These are phyloP conservation scores for Tetrahymena malaccensis DNA, from an alignment of 73 alveolate genomes.

Conservation along the genomic window DNA sequence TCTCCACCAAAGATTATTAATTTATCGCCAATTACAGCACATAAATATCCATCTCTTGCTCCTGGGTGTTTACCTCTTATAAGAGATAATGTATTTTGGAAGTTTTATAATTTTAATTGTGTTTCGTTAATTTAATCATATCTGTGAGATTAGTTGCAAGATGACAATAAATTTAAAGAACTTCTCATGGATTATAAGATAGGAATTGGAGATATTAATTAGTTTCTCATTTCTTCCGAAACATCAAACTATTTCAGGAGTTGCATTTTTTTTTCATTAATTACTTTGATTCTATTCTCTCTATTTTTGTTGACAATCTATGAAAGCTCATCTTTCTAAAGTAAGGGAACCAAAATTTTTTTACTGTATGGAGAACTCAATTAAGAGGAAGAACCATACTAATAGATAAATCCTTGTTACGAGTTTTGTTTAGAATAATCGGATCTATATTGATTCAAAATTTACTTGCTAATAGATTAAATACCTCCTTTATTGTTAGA, in stretches of 20 bases:
- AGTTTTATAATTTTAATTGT: background rate
- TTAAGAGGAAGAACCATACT: background rate
- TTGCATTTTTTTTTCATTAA: background rate
- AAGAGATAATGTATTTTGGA: background rate
- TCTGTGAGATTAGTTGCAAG: background rate
- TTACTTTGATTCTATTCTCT: background rate
- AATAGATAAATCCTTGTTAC: background rate
- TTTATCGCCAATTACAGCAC: conserved; percentile 32
- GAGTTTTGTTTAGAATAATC: background rate
- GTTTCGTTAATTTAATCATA: background rate
- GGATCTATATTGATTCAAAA: background rate
- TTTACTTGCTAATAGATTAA: background rate
- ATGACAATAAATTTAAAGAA: background rate
- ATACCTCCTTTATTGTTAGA: background rate
- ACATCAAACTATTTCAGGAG: background rate
- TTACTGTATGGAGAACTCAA: background rate
- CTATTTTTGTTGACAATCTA: background rate
- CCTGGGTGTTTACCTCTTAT: conserved; percentile 32
- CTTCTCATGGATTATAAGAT: background rate
- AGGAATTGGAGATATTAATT: background rate
- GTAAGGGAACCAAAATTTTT: background rate
- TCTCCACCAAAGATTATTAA: conserved; percentile 66
- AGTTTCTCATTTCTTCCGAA: background rate
- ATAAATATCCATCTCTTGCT: conserved; percentile 66
- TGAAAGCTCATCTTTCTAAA: background rate